phyloP scores from a whole-genome alignment of 1,139 yeast species.

The Kodamaea sp. region DNA sequence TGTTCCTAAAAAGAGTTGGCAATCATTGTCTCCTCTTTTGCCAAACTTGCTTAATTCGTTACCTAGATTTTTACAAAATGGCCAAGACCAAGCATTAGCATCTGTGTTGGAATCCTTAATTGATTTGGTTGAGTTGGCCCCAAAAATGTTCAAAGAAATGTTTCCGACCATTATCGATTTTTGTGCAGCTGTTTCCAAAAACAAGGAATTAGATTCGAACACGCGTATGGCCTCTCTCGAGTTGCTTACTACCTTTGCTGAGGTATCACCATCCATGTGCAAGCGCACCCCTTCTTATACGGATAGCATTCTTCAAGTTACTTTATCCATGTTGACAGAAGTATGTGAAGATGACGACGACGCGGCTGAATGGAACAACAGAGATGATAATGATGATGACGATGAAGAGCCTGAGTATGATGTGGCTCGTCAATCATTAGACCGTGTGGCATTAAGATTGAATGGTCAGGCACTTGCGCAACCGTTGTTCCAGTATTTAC shows the following conservation, averaged over 20 bases:
- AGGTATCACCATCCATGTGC: constrained; percentile 95
- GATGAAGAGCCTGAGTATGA: constrained; percentile 87
- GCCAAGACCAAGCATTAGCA: constrained; percentile 79
- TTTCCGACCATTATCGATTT: constrained; percentile 84
- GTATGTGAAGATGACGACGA: constrained; percentile 88
- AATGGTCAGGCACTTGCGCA: constrained; percentile 84
- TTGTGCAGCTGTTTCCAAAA: constrained; percentile 77
- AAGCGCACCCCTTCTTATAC: constrained; percentile 75
- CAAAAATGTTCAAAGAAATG: constrained; percentile 90
- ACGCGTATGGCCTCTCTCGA: constrained; percentile 89
- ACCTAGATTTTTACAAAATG: constrained; percentile 77
- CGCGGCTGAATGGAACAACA: constrained; percentile 84
- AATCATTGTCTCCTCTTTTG: constrained; percentile 68
- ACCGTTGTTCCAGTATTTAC: constrained; percentile 83
- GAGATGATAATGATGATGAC: constrained; percentile 74
- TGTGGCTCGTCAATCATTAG: constrained; percentile 92
- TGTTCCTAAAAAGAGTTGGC: constrained; percentile 79
- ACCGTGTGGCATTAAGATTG: constrained; percentile 79
- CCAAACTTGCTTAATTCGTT: constrained; percentile 84
- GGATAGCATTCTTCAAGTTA: constrained; percentile 67
- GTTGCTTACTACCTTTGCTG: constrained; percentile 84
- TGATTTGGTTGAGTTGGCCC: constrained; percentile 90
- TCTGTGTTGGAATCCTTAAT: constrained; percentile 86
- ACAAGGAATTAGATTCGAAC: constrained; percentile 72
- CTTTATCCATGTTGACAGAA: constrained; percentile 87